These are phyloP conservation scores for Pseudogymnoascus sp. DNA, from an alignment of 2,329 filamentous ascomycete genomes.

Conservation along the genomic window DNA sequence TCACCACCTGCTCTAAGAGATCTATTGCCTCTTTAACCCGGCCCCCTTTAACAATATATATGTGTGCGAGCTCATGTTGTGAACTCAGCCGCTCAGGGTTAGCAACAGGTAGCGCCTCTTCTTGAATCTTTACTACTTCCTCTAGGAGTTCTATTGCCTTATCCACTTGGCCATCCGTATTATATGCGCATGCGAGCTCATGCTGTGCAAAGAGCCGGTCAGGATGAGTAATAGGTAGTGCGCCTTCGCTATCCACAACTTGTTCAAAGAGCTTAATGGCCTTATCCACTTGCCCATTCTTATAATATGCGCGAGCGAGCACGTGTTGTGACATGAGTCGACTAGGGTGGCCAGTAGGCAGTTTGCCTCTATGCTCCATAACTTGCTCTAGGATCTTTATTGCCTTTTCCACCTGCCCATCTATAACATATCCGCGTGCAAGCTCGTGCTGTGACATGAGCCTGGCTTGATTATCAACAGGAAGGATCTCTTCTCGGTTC, in stretches of 20 bases:
- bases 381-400: constrained; percentile 1
- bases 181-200: not conserved
- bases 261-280: constrained; percentile 8
- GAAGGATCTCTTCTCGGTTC: not conserved
- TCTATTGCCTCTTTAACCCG: not conserved
- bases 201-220: not conserved
- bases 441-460: constrained; percentile 13
- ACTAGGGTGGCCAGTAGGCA: not conserved
- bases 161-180: not conserved
- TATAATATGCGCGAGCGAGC: not conserved
- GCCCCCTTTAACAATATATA: not conserved
- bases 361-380: not conserved
- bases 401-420: not conserved
- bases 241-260: not conserved
- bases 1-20: constrained; percentile 4
- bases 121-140: not conserved
- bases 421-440: not conserved
- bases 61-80: no score
- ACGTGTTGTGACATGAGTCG: not conserved
- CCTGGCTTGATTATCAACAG: not conserved
- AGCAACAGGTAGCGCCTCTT: not conserved
- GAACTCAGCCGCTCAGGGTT: no score
- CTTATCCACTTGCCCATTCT: not conserved
- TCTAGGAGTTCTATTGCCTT: not conserved
- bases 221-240: not conserved